phyloP scores from a whole-genome alignment of 345 rosid genomes.

The Dovyalis caffra region DNA sequence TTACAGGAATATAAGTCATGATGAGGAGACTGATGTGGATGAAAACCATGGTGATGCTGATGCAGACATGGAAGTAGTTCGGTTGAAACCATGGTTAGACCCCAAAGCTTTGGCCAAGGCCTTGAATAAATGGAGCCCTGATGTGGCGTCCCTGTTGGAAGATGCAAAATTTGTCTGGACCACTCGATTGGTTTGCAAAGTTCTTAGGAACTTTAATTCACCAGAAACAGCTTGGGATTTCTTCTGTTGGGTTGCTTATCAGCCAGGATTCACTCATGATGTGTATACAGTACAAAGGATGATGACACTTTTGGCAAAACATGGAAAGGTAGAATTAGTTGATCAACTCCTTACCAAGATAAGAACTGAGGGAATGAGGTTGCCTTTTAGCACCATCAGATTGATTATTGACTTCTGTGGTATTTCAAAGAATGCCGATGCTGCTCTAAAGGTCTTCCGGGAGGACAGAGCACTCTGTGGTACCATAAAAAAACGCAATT shows the following conservation, averaged over 20 bases:
- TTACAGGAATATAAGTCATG: conserved; percentile 29
- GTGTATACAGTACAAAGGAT: conserved; percentile 70
- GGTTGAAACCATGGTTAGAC: conserved; percentile 81
- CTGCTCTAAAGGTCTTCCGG: conserved; percentile 71
- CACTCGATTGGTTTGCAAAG: conserved; percentile 72
- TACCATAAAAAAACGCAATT: conserved; percentile 46
- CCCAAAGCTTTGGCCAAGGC: conserved; percentile 84
- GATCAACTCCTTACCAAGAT: conserved; percentile 66
- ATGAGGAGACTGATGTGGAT: conserved; percentile 22
- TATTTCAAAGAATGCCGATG: conserved; percentile 76
- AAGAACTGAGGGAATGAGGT: conserved; percentile 56
- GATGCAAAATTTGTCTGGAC: conserved; percentile 85
- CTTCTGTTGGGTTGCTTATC: conserved; percentile 90
- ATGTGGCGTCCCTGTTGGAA: conserved; percentile 53
- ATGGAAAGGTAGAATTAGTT: conserved; percentile 65
- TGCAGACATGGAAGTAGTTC: conserved; percentile 28
- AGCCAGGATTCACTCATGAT: conserved; percentile 80
- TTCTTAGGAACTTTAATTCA: conserved; percentile 68
- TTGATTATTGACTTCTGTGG: conserved; percentile 81
- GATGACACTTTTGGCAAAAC: conserved; percentile 70
- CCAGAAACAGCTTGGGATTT: conserved; percentile 78
- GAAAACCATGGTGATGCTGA: conserved; percentile 12
- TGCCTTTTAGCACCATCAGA: conserved; percentile 78
- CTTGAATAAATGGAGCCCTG: conserved; percentile 61
- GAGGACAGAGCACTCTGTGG: conserved; percentile 59